Evolutionary conservation across 2,329 filamentous ascomycete genomes (phyloP), one percentile per base, ranked within the genome.

Genomic region (Amauroascus verrucosus): DNA sequence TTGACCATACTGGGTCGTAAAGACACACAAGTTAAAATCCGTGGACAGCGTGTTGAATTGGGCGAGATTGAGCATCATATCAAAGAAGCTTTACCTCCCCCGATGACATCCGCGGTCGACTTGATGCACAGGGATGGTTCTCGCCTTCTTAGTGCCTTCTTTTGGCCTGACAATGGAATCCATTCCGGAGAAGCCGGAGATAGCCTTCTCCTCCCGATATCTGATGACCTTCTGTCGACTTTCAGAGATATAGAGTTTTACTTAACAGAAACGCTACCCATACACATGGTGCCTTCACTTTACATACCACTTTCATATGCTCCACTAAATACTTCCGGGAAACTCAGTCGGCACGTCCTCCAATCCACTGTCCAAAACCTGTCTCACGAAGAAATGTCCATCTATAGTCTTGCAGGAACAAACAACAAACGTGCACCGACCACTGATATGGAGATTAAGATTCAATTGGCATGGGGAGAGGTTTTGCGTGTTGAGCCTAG

Each of bases 121-220:
- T 63, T 4, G 60, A 65, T 7, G 16, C 16, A 16, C 13, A 6
- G 30, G 5, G 30, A 18, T 37, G 28, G 24, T 37, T 48, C 11
- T 41, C 63, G 62, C 61, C 53, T 64, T 44, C 58, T 65, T 69
- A 54, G 68, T 70, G 0, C 65, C 69, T 0, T 63, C 63, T 11
- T 60, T 73, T 1, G 67, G 61, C 2, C 11, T 13, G 33, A 35
- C 33, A 13, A 35, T 35, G 33, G 11, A 4, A 32, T 32, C 30
- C 30, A 32, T 32, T 32, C 30, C 30, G 30, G 30, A 6, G 30
- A 32, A 11, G 11, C 30, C 30, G 30, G 30, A 32, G 57, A 59
- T 20, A 70, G 67, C 0, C 73, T 73, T 49, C 51, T 71, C 28
- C 57, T 24, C 6, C 18, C 43, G n/a, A 6, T 28, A 16, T 5